A percentile compares a stretch with the other conserved stretches of the same genome.
Conservation (phyloP, 2,329 filamentous ascomycete genomes). For the Monilinia vaccinii-corymbosi region DNA sequence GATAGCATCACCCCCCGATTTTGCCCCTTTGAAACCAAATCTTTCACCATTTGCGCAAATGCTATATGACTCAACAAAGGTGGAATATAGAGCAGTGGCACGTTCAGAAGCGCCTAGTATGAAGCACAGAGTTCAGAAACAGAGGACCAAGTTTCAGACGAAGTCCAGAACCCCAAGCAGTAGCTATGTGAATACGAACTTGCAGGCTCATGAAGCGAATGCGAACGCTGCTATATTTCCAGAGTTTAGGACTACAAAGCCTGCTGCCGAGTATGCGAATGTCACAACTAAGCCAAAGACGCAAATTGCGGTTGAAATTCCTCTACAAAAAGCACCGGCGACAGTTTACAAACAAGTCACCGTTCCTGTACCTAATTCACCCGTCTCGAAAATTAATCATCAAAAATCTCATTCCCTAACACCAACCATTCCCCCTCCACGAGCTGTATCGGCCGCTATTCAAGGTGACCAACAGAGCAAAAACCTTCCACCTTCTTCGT, state of each 20-base stretch:
- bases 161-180: conserved; percentile 13
- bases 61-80: conserved; percentile 26
- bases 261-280: conserved; percentile 9
- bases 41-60: conserved; percentile 28
- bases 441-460: background rate
- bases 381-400: background rate
- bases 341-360: background rate
- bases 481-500: conserved; percentile 5
- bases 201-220: conserved; percentile 1
- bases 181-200: background rate
- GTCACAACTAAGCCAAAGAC: conserved; percentile 33
- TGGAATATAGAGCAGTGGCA: conserved; percentile 13
- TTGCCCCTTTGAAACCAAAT: conserved; percentile 14
- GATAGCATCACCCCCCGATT: conserved; percentile 7
- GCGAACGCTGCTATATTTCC: conserved; percentile 2
- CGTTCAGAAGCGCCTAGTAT: background rate
- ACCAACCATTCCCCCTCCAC: background rate
- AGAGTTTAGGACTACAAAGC: conserved; percentile 7
- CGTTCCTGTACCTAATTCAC: background rate
- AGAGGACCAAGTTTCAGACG: conserved; percentile 15
- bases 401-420: background rate
- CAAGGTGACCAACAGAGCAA: background rate
- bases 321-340: conserved; percentile 2
- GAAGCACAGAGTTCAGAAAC: conserved; percentile 7
- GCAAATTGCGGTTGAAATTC: conserved; percentile 23